Base-by-base conservation (phyloP, 2,329 filamentous ascomycete genomes). In the Phaeosphaeria sp. region DNA sequence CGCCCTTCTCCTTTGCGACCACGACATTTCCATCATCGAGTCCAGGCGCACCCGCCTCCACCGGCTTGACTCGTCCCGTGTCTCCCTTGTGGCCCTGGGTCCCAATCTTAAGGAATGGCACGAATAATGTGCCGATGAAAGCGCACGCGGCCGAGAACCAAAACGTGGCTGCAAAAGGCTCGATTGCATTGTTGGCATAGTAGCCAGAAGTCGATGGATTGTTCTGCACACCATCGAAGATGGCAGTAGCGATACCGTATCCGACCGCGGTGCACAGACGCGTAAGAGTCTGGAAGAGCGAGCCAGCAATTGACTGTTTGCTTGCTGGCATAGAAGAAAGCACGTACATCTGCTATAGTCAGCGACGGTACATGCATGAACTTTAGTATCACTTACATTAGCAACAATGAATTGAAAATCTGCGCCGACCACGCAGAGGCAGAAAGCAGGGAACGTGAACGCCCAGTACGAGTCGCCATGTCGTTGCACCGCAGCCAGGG, bases 381-480 rank as follows among this genome's bases (percentile, higher is more conserved):
- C 20, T 15, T 1, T 7, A 21, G 13, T 6, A 33, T 22, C 2
- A 76, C 83, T 65, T 71, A 87, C 84, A 65, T 91, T 91, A 3
- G 86, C 84, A 21, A 91, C 88, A 58, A 90, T 89, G 73, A 90
- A 91, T 56, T 90, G 85, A 33, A 91, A 84, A 68, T 91, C 89
- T 0, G 87, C 87, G 1, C 89, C 89, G 3, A 89, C 78, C 1
- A 90, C 88, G 21, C 84, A 83, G 24, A 91, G 73, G 17, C 87
- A 74, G 40, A 90, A 74, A 0, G 83, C 82, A 0, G 88, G 87
- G 68, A 91, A 91, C 6, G 84, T 81, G 58, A 89, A 86, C 0
- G 83, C 83, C 88, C 88, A 91, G 71, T 91, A 91, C 18, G 79
- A 82, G 54, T 82, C 82, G 9, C 83, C 79, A 1, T 81, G 70